phyloP scores from a whole-genome alignment of 202 grass and related monocot species.

The Tripidium arundinaceum region DNA sequence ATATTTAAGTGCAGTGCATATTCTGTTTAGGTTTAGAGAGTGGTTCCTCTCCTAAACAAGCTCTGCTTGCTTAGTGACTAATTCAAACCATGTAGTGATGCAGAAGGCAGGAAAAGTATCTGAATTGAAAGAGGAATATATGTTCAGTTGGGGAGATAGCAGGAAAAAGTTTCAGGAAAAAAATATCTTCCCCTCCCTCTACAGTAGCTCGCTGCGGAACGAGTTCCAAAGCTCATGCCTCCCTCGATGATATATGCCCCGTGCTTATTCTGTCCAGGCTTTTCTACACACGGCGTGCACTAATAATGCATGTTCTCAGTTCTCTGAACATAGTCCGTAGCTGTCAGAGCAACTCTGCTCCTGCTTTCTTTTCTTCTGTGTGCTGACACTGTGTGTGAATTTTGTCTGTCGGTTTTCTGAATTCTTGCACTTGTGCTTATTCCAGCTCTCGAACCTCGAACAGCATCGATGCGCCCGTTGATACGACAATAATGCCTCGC shows the following conservation, averaged over 20 bases:
- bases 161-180: slow-evolving; percentile 13
- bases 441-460: slow-evolving; percentile 32
- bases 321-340: slow-evolving; percentile 14
- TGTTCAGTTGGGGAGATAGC: slow-evolving; percentile 10
- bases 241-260: slow-evolving; percentile 41
- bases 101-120: slow-evolving; percentile 27
- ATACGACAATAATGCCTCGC: slow-evolving; percentile 42
- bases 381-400: slow-evolving; percentile 17
- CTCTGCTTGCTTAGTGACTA: slow-evolving; percentile 14
- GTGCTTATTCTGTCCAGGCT: slow-evolving; percentile 52
- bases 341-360: slow-evolving; percentile 19
- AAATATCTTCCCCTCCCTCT: slow-evolving; percentile 23
- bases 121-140: slow-evolving; percentile 36
- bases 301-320: slow-evolving; percentile 18
- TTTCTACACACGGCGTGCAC: slow-evolving; percentile 30
- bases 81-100: neutral
- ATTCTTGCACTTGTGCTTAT: slow-evolving; percentile 18
- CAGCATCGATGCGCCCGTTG: slow-evolving; percentile 12
- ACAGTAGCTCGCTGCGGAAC: neutral
- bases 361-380: neutral
- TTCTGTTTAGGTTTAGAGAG: neutral
- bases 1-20: neutral
- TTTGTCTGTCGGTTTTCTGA: slow-evolving; percentile 15
- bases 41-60: neutral
- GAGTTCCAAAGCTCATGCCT: slow-evolving; percentile 21